Percentiles rank a stretch among this genome's conserved stretches.
Conservation (phyloP, 2,329 filamentous ascomycete species). For the Talaromyces sp. region DNA sequence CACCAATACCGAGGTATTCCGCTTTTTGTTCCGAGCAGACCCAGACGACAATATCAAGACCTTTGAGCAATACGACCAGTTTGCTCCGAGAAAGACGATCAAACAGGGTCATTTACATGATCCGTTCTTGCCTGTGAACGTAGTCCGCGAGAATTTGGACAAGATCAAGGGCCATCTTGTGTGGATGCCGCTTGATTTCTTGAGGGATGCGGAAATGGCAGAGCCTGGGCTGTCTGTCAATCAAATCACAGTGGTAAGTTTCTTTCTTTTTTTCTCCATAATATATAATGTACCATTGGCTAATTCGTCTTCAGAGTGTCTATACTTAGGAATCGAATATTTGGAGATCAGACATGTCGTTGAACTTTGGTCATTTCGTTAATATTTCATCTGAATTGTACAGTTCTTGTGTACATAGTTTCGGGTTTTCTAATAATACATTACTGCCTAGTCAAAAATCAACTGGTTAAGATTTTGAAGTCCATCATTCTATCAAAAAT, state of each 20-base stretch:
- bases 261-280: conserved; percentile 41
- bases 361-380: not conserved
- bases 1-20: conserved; percentile 75
- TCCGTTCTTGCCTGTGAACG: conserved; percentile 64
- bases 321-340: not conserved
- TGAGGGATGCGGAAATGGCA: conserved; percentile 61
- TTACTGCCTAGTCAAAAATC: not conserved
- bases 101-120: conserved; percentile 87
- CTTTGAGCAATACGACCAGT: conserved; percentile 84
- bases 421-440: not conserved
- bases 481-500: not conserved
- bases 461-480: not conserved
- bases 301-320: conserved; percentile 5
- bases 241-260: conserved; percentile 75
- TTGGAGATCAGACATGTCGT: not conserved
- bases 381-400: not conserved
- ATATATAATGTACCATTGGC: not conserved
- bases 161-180: conserved; percentile 83
- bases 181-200: conserved; percentile 76
- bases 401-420: not conserved
- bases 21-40: conserved; percentile 78
- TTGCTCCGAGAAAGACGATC: conserved; percentile 58
- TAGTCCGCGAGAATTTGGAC: conserved; percentile 70
- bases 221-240: conserved; percentile 86
- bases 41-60: conserved; percentile 85